phyloP scores from a whole-genome alignment of 441 rosid genomes.

The Aquilaria agallochum region DNA sequence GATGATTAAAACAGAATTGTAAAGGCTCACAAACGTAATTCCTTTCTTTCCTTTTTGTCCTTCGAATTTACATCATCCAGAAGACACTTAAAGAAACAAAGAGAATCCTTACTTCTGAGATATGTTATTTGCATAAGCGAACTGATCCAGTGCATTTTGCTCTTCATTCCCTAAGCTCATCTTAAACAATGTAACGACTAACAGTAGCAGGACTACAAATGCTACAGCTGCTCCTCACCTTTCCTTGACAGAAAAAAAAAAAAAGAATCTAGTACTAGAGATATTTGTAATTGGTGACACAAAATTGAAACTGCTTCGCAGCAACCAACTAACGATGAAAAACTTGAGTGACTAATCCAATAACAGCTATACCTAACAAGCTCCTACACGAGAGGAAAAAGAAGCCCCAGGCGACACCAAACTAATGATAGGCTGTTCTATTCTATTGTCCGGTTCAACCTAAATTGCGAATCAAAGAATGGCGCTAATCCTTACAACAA shows the following conservation, averaged over 20 bases:
- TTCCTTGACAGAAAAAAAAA: conserved; percentile 4
- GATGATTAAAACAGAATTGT: conserved; percentile 18
- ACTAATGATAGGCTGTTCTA: conserved; percentile 30
- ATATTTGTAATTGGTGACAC: neutral
- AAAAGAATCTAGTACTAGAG: conserved; percentile 8
- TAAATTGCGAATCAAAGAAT: conserved; percentile 16
- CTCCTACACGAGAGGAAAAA: conserved; percentile 13
- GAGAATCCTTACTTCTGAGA: conserved; percentile 33
- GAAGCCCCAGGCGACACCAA: conserved; percentile 16
- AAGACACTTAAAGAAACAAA: conserved; percentile 1
- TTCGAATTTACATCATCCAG: neutral
- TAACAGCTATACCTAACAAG: conserved; percentile 11
- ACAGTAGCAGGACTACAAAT: conserved; percentile 3
- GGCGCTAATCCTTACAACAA: conserved; percentile 11
- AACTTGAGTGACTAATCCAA: conserved; percentile 1
- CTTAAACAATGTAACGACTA: conserved; percentile 17
- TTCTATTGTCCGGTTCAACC: conserved; percentile 32
- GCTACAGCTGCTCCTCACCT: neutral
- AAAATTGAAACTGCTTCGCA: conserved; percentile 13
- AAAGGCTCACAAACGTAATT: too few species aligned
- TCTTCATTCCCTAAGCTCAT: conserved; percentile 69
- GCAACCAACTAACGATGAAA: conserved; percentile 6
- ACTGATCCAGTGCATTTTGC: conserved; percentile 33
- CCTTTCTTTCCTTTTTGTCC: too few species aligned
- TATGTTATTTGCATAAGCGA: conserved; percentile 26